phyloP scores from a whole-genome alignment of 345 rosid genomes.

The Populus pruinosa region DNA sequence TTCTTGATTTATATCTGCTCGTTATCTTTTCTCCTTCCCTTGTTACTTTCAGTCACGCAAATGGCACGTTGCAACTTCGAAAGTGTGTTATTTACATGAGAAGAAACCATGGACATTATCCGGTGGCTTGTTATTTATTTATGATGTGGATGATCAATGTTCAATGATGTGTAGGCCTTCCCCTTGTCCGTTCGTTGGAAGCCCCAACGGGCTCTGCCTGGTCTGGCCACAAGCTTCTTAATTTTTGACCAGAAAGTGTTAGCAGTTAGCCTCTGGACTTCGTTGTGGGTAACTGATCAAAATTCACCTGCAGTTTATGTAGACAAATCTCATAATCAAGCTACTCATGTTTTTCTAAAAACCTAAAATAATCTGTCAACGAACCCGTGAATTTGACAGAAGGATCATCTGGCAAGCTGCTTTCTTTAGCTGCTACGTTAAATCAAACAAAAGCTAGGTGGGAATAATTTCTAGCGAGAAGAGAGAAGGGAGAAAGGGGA shows the following conservation, averaged over 20 bases:
- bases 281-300: too few species aligned
- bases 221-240: not conserved
- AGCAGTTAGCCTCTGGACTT: not conserved
- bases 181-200: not conserved
- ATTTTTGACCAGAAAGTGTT: not conserved
- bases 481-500: too few species aligned
- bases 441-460: too few species aligned
- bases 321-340: not conserved
- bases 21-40: not conserved
- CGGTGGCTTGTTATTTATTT: not conserved
- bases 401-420: too few species aligned
- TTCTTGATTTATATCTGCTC: not conserved
- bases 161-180: not conserved
- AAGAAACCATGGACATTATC: not conserved
- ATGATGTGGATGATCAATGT: not conserved
- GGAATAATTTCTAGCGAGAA: too few species aligned
- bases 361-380: too few species aligned
- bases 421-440: too few species aligned
- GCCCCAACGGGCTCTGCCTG: not conserved
- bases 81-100: not conserved
- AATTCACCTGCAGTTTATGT: not conserved
- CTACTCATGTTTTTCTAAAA: too few species aligned
- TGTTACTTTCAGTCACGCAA: not conserved
- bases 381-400: too few species aligned
- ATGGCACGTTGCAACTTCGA: not conserved